Percentiles rank a stretch among this genome's conserved stretches.
These are phyloP conservation scores for Sclerotinia minor DNA, from an alignment of 2,329 filamentous ascomycete genomes.

Conservation along the genomic window DNA sequence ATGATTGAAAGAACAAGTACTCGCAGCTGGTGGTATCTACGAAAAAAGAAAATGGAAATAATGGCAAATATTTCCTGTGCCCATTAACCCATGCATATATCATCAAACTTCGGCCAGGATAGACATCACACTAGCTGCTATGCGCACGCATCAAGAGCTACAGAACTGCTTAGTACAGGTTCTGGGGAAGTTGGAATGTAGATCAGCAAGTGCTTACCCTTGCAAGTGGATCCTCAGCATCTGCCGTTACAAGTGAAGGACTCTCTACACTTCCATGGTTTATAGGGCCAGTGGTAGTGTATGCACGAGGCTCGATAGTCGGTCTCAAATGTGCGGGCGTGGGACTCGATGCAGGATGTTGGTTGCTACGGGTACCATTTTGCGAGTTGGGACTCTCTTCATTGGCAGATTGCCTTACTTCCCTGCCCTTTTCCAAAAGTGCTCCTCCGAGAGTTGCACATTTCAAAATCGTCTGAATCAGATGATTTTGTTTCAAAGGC, in stretches of 20 bases:
- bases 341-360: slow-evolving; percentile 28
- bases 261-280: slow-evolving; percentile 58
- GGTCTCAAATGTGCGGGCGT: slow-evolving; percentile 46
- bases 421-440: slow-evolving; percentile 73
- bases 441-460: slow-evolving; percentile 89
- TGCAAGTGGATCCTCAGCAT: slow-evolving; percentile 54
- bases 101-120: slow-evolving; percentile 8
- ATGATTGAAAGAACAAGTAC: slow-evolving; percentile 22
- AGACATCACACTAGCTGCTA: slow-evolving; percentile 32
- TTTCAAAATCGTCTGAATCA: slow-evolving; percentile 97
- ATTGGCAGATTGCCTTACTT: slow-evolving; percentile 48
- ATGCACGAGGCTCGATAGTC: slow-evolving; percentile 60
- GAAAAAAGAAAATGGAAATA: slow-evolving; percentile 23
- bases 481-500: slow-evolving; percentile 91
- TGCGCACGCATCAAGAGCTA: slow-evolving; percentile 43
- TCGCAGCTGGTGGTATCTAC: slow-evolving; percentile 27
- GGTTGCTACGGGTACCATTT: slow-evolving; percentile 28
- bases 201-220: slow-evolving; percentile 36
- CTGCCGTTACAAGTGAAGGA: slow-evolving; percentile 60
- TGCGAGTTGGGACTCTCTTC: slow-evolving; percentile 35
- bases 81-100: slow-evolving; percentile 18
- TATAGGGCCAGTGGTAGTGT: slow-evolving; percentile 66
- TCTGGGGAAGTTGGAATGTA: slow-evolving; percentile 20
- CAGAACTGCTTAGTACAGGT: slow-evolving; percentile 29
- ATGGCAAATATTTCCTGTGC: slow-evolving; percentile 17